Evolutionary conservation across 352 stramenopile genomes (phyloP), one percentile per base, ranked within the genome.

Genomic region (Globisporangium echinulatum): DNA sequence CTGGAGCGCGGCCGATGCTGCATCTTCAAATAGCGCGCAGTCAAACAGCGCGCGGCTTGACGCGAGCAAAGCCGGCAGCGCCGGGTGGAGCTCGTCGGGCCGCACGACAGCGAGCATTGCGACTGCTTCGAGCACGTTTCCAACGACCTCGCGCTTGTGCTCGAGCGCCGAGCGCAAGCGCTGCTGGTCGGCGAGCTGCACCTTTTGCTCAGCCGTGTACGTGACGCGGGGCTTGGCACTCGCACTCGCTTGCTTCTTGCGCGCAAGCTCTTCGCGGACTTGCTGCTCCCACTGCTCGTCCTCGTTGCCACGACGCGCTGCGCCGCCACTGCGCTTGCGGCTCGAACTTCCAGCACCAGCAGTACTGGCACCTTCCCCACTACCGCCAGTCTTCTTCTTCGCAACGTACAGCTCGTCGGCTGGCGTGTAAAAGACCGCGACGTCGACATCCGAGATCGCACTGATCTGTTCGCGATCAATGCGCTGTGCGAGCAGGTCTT

Each of bases 261-360:
- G 15, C 43, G 85, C 81, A 3, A 94, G 67, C 66, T 96, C 86
- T 56, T 92, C 80, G 13, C 86, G 86, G 59, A 91, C 61, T 52
- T 94, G 79, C 54, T 90, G 80, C 39, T 96, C 86, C 84, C 85
- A 96, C 49, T 87, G 77, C 43, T 94, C 85, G 17, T 96, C 86
- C 43, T 92, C 82, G 44, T 85, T 94, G 53, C 80, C 82, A 11
- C 67, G 75, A 49, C 67, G 74, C 6, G 52, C 66, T 9, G 53
- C 25, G 25, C 75, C 69, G 25, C 25, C 25, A 33, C 25, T 33
- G 40, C 70, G 72, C 57, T 78, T 84, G 5, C 56, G n/a, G 15
- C 40, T 69, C 14, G 65, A 67, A 7, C 39, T 49, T 1, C 52
- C 38, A 4, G 36, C 36, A 33, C 7, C 25, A 1, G 37, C 42